Percentiles rank a stretch among this genome's conserved stretches.
Conservation (phyloP, 768 basidiomycete genomes). For the Leccinum obscurum region DNA sequence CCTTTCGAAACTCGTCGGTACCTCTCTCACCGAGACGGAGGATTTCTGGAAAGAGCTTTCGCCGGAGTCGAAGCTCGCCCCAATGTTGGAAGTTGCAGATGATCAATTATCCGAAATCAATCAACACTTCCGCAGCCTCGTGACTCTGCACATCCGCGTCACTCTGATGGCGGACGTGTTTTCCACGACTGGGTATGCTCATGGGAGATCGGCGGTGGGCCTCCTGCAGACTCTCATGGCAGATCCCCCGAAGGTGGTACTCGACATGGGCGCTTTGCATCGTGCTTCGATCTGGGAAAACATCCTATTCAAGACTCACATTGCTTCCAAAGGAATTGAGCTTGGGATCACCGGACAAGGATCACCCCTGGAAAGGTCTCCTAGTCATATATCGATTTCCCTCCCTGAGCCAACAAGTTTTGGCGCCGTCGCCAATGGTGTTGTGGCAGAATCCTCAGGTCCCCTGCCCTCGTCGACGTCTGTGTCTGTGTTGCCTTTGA, state of each 20-base stretch:
- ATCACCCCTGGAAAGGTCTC: conserved; percentile 51
- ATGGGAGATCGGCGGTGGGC: conserved; percentile 72
- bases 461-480: conserved; percentile 23
- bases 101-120: conserved; percentile 54
- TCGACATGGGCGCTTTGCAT: conserved; percentile 77
- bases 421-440: conserved; percentile 32
- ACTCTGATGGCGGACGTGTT: conserved; percentile 87
- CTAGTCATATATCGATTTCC: conserved; percentile 42
- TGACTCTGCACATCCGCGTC: conserved; percentile 75
- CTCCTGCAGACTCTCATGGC: conserved; percentile 76
- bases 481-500: conserved; percentile 32
- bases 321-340: conserved; percentile 55
- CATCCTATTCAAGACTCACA: conserved; percentile 65
- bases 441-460: conserved; percentile 25
- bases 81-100: conserved; percentile 55
- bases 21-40: conserved; percentile 66
- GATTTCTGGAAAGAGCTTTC: conserved; percentile 64
- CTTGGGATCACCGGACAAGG: conserved; percentile 42
- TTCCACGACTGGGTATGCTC: conserved; percentile 76
- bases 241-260: conserved; percentile 60
- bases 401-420: conserved; percentile 41
- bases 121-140: conserved; percentile 65
- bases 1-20: conserved; percentile 67
- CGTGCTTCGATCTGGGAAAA: conserved; percentile 87
- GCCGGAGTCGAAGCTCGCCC: conserved; percentile 61